Conservation (phyloP, 805 yeast species). For the Nakazawaea siamensis region DNA sequence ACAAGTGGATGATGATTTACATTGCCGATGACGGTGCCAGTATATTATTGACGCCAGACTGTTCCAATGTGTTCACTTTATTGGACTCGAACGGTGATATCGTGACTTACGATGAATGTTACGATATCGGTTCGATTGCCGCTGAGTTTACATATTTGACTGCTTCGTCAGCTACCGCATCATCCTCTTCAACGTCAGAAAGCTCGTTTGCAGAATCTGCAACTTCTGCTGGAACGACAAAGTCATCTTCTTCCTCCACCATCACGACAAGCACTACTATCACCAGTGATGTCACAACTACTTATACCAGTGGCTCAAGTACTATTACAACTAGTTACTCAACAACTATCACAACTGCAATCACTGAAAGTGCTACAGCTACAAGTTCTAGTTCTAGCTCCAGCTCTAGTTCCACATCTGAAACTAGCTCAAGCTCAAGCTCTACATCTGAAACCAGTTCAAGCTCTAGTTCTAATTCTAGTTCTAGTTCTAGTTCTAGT, state of each 20-base stretch:
- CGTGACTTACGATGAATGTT: constrained; percentile 9
- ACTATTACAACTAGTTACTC: background rate
- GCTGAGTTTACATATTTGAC: background rate
- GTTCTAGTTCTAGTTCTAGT: too few relatives aligned
- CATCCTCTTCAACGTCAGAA: background rate
- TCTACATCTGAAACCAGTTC: too few relatives aligned
- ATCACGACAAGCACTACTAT: background rate
- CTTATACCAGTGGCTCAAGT: background rate
- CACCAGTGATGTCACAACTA: background rate
- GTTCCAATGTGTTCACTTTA: constrained; percentile 9
- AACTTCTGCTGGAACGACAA: background rate
- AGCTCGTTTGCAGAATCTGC: background rate
- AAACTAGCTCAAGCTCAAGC: too few relatives aligned
- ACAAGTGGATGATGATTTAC: constrained; percentile 10
- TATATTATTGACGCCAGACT: constrained; percentile 8
- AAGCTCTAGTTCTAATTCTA: too few relatives aligned
- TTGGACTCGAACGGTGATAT: constrained; percentile 4
- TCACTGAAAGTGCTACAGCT: background rate
- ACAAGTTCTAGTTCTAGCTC: background rate
- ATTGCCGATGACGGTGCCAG: constrained; percentile 3
- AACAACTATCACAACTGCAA: background rate
- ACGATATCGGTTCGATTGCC: constrained; percentile 4
- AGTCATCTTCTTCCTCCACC: background rate
- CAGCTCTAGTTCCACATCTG: too few relatives aligned
- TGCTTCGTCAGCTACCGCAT: background rate